A percentile compares a stretch with the other conserved stretches of the same genome.
Conservation (phyloP, 2,329 filamentous ascomycete genomes). For the Daldinia sp. region DNA sequence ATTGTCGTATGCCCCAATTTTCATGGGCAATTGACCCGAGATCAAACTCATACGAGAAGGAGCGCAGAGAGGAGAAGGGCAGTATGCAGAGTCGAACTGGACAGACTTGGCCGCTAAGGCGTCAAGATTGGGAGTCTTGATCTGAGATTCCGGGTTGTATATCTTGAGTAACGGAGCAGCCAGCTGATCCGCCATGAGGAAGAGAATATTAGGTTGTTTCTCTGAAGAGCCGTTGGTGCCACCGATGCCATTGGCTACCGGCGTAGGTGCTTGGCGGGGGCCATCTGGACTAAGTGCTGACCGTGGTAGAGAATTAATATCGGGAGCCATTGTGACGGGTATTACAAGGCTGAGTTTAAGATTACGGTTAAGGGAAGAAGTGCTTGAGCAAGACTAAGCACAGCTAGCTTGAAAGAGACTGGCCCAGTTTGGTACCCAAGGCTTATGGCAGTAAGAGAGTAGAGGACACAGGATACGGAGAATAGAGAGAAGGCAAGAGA, state of each 20-base stretch:
- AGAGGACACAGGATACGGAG: conserved; percentile 10
- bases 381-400: conserved; percentile 19
- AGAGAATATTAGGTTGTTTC: conserved; percentile 80
- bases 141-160: conserved; percentile 88
- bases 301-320: conserved; percentile 77
- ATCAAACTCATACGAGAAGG: conserved; percentile 96
- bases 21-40: conserved; percentile 89
- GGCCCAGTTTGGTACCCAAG: conserved; percentile 9
- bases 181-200: conserved; percentile 98
- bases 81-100: conserved; percentile 94
- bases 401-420: conserved; percentile 16
- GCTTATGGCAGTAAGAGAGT: conserved; percentile 11
- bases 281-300: conserved; percentile 57
- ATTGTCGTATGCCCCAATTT: conserved; percentile 93
- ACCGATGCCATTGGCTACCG: conserved; percentile 41
- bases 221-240: conserved; percentile 41
- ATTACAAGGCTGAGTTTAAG: background rate
- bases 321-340: conserved; percentile 68
- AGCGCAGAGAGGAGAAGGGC: conserved; percentile 91
- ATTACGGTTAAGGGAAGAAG: conserved; percentile 4
- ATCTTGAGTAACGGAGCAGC: conserved; percentile 91
- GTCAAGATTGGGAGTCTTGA: conserved; percentile 93
- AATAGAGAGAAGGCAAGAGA: conserved; percentile 20
- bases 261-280: conserved; percentile 41
- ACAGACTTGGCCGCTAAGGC: conserved; percentile 83